Conservation (phyloP, 2,329 filamentous ascomycete species). For the Nigrospora sphaerica region DNA sequence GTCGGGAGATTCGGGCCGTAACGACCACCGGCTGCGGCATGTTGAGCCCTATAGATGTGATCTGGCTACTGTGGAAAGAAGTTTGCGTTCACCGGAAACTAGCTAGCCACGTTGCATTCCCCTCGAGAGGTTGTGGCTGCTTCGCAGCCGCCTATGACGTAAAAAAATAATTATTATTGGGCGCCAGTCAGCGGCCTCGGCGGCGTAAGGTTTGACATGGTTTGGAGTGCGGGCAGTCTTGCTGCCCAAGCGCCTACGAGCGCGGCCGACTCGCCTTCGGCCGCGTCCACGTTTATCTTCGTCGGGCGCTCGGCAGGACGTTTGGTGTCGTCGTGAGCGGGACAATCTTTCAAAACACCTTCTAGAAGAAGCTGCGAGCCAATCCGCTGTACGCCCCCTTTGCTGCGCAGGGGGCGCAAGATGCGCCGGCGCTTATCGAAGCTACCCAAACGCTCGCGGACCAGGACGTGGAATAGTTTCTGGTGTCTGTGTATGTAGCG, state of each 20-base stretch:
- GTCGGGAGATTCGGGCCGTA: too few species aligned
- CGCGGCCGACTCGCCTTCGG: conserved; percentile 41
- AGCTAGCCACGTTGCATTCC: too few species aligned
- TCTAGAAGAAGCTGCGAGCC: conserved; percentile 18
- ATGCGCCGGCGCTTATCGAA: background rate
- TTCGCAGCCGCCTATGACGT: too few species aligned
- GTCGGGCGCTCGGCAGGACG: conserved; percentile 58
- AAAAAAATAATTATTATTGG: too few species aligned
- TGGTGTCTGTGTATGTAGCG: background rate
- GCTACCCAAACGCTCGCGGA: background rate
- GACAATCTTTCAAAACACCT: conserved; percentile 62
- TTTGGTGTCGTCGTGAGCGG: conserved; percentile 61
- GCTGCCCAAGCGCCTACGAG: conserved; percentile 53
- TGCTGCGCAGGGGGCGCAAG: background rate
- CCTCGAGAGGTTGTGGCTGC: too few species aligned
- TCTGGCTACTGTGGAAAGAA: too few species aligned
- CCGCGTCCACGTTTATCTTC: conserved; percentile 59
- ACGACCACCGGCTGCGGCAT: too few species aligned
- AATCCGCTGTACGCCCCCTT: background rate
- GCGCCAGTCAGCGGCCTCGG: conserved; percentile 46
- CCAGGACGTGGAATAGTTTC: background rate
- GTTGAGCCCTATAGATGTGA: too few species aligned
- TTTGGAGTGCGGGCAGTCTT: conserved; percentile 56
- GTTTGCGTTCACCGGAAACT: too few species aligned
- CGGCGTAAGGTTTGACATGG: conserved; percentile 55